phyloP scores from a whole-genome alignment of 2,329 filamentous ascomycete genomes.

The Pestalotiopsis fici region DNA sequence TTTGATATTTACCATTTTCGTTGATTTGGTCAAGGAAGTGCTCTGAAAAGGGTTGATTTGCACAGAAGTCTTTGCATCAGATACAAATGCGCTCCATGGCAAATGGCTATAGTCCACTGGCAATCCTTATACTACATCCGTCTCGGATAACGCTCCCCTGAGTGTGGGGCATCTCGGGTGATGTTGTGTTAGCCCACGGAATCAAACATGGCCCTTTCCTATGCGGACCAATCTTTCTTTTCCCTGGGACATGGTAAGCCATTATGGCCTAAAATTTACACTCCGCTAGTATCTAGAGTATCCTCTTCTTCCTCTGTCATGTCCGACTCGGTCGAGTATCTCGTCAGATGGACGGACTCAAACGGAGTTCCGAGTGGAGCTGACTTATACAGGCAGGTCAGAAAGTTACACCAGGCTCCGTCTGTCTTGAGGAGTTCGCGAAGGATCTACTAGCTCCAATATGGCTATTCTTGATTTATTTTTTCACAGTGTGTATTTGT shows the following conservation, averaged over 20 bases:
- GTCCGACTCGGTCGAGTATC: no score
- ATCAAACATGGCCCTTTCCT: neutral
- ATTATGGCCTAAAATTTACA: neutral
- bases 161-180: neutral
- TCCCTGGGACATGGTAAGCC: neutral
- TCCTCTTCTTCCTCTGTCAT: neutral
- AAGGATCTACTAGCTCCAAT: no score
- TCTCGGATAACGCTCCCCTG: neutral
- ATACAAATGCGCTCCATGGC: no score
- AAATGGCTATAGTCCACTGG: slow-evolving; percentile 4
- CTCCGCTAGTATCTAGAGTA: neutral
- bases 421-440: no score
- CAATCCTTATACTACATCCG: neutral
- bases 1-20: slow-evolving; percentile 18
- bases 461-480: no score
- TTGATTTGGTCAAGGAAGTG: neutral
- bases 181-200: neutral
- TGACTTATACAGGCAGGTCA: no score
- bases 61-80: neutral
- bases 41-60: neutral
- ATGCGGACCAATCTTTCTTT: neutral
- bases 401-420: no score
- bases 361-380: no score
- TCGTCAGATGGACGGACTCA: no score
- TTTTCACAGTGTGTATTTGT: neutral